A percentile compares a stretch with the other conserved stretches of the same genome.
These are phyloP conservation scores for Backusella sp. DNA, from an alignment of 192 early-diverging fungal species.

Conservation along the genomic window DNA sequence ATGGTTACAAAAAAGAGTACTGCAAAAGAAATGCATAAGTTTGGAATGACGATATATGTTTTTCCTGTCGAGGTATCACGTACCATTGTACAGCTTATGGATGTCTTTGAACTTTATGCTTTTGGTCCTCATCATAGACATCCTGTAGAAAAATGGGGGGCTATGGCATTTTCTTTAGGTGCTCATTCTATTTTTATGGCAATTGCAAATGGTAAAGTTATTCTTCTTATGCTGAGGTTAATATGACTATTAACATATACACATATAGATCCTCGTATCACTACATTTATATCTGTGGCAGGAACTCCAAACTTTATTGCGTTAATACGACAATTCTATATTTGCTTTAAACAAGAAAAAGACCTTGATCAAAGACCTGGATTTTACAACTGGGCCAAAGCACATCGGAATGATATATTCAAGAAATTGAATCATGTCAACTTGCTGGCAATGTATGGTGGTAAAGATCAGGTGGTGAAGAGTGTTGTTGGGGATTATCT, in stretches of 20 bases:
- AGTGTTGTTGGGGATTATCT: background rate
- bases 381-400: background rate
- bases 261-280: background rate
- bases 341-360: fast-evolving
- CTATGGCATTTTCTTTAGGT: background rate
- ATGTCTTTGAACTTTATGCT: background rate
- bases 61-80: background rate
- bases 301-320: background rate
- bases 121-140: background rate
- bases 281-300: background rate
- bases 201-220: background rate
- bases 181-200: background rate
- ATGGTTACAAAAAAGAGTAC: background rate
- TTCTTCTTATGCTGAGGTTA: background rate
- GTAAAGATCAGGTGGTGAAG: background rate
- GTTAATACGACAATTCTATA: background rate
- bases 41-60: background rate
- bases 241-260: background rate
- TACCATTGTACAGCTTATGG: background rate
- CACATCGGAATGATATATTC: background rate
- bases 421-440: background rate
- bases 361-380: background rate
- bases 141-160: background rate
- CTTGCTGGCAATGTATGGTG: background rate
- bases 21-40: background rate